phyloP scores from a whole-genome alignment of 345 rosid species.

The Eucalyptus polybractea region DNA sequence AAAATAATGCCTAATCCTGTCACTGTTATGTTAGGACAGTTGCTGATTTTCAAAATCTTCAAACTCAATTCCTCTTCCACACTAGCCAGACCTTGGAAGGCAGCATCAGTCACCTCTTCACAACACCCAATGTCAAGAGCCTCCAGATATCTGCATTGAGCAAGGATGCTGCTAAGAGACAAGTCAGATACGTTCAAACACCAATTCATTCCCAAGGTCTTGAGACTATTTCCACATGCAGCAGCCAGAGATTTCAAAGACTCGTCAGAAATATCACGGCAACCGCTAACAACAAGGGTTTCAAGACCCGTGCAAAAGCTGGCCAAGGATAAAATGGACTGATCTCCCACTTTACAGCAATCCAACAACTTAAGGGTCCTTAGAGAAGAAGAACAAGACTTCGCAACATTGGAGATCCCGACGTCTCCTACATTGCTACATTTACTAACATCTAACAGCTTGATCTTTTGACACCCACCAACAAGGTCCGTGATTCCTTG shows the following conservation, averaged over 20 bases:
- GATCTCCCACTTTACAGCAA: constrained; percentile 67
- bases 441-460: constrained; percentile 58
- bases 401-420: constrained; percentile 55
- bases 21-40: constrained; percentile 64
- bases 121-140: constrained; percentile 90
- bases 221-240: constrained; percentile 53
- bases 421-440: constrained; percentile 68
- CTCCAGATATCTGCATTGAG: constrained; percentile 64
- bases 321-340: constrained; percentile 49
- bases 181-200: constrained; percentile 68
- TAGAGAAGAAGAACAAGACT: constrained; percentile 54
- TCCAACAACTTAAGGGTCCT: constrained; percentile 70
- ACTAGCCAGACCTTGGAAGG: constrained; percentile 33
- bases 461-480: constrained; percentile 49
- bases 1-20: constrained; percentile 56
- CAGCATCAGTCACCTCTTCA: constrained; percentile 65
- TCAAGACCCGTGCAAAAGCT: constrained; percentile 57
- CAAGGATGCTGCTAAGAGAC: constrained; percentile 49
- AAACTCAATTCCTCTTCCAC: constrained; percentile 18
- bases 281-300: constrained; percentile 75
- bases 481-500: constrained; percentile 59
- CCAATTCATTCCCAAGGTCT: constrained; percentile 89
- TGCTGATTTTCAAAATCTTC: constrained; percentile 66
- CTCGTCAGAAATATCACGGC: constrained; percentile 55
- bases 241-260: constrained; percentile 48